A percentile compares a stretch with the other conserved stretches of the same genome.
Evolutionary conservation across 352 stramenopile genomes (phyloP).

Genomic region (Aphanomyces stellatus): DNA sequence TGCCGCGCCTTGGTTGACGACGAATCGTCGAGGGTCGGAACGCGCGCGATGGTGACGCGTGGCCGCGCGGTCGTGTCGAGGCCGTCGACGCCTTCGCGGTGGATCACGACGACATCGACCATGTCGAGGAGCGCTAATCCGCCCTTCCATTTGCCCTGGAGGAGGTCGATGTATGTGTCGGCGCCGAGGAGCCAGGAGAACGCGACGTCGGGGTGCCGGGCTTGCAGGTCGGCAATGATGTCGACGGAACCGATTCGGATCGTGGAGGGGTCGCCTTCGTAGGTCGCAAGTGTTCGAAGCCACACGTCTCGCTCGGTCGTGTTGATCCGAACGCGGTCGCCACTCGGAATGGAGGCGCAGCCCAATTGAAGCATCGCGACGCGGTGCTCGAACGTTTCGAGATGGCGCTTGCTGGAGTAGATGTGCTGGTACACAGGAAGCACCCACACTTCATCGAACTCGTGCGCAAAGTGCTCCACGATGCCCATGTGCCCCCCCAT

Average conservation of each 20-base stretch:
- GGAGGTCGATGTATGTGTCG: constrained; percentile 77
- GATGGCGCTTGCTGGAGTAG: constrained; percentile 63
- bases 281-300: constrained; percentile 26
- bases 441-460: constrained; percentile 84
- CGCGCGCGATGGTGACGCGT: constrained; percentile 39
- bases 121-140: constrained; percentile 60
- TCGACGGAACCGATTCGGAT: constrained; percentile 71
- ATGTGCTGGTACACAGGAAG: constrained; percentile 86
- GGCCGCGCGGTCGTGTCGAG: constrained; percentile 20
- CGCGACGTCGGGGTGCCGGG: constrained; percentile 33
- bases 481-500: constrained; percentile 69
- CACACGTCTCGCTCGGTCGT: constrained; percentile 64
- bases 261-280: constrained; percentile 20
- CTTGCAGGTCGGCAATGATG: constrained; percentile 42
- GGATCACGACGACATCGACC: constrained; percentile 63
- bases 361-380: constrained; percentile 62
- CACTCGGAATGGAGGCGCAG: constrained; percentile 28
- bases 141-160: constrained; percentile 80
- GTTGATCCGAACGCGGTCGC: constrained; percentile 38
- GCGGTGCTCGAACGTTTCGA: constrained; percentile 67
- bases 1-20: constrained; percentile 61
- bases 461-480: constrained; percentile 34
- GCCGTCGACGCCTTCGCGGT: constrained; percentile 48
- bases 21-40: constrained; percentile 55
- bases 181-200: constrained; percentile 75